Conservation (phyloP, 2,329 filamentous ascomycete genomes). For the Colletotrichum eremochloae region DNA sequence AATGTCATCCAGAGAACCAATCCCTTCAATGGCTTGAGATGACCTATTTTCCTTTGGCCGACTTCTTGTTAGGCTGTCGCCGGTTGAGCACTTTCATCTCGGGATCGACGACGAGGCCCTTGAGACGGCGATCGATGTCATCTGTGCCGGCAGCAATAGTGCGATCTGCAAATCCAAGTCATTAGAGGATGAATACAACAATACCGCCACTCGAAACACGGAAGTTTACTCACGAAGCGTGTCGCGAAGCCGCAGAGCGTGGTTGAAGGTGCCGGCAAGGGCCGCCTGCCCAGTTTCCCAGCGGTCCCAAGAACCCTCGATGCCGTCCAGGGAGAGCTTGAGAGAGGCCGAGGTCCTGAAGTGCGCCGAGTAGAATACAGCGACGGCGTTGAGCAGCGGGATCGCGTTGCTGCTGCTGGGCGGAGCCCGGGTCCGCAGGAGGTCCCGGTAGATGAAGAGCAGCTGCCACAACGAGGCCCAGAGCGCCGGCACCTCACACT, state of each 20-base stretch:
- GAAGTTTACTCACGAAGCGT: conserved; percentile 51
- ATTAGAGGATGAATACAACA: background rate
- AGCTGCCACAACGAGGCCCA: conserved; percentile 65
- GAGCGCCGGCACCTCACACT: conserved; percentile 57
- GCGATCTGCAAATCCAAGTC: conserved; percentile 8
- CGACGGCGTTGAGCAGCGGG: conserved; percentile 41
- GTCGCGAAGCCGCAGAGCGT: conserved; percentile 46
- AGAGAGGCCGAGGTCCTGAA: conserved; percentile 43
- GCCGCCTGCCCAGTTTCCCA: conserved; percentile 15
- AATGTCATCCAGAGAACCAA: no score
- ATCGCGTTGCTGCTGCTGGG: conserved; percentile 2
- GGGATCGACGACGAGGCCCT: conserved; percentile 35
- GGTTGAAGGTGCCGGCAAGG: conserved; percentile 4
- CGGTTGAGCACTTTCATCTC: conserved; percentile 35
- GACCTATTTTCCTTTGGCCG: background rate
- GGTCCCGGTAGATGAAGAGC: conserved; percentile 62
- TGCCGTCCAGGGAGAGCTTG: conserved; percentile 23
- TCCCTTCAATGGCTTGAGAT: background rate
- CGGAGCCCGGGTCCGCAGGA: conserved; percentile 46
- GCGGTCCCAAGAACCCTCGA: background rate
- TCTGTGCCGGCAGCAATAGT: conserved; percentile 4
- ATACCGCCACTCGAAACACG: background rate
- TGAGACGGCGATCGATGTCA: conserved; percentile 26
- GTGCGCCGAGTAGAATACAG: conserved; percentile 45
- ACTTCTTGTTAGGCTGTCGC: conserved; percentile 19